phyloP scores from a whole-genome alignment of 192 early-diverging fungal genomes.

The Gaertneriomyces semiglobifer region DNA sequence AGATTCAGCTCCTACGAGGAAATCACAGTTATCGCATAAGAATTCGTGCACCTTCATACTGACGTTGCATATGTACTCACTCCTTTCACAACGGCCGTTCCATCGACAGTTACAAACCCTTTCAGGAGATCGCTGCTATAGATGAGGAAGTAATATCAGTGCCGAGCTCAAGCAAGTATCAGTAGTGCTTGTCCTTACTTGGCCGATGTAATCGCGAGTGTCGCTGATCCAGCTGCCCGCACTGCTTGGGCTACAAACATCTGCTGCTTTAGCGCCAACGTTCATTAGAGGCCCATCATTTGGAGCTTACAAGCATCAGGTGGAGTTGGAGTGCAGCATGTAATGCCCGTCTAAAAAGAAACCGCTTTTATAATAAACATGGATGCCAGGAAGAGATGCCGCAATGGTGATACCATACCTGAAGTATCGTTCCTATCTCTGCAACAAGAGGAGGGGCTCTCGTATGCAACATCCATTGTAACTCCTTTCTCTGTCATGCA shows the following conservation, averaged over 20 bases:
- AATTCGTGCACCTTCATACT: not conserved
- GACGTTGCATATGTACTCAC: conserved; percentile 7
- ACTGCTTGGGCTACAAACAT: not conserved
- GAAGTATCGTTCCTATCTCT: conserved; percentile 21
- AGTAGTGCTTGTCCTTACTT: conserved; percentile 14
- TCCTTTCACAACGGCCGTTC: conserved; percentile 32
- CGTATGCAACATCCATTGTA: conserved; percentile 26
- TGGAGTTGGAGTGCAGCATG: conserved; percentile 15
- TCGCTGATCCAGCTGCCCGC: conserved; percentile 4
- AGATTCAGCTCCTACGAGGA: conserved; percentile 33
- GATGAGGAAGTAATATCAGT: not conserved
- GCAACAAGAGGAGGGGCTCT: conserved; percentile 15
- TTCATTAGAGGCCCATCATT: not conserved
- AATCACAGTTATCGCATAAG: not conserved
- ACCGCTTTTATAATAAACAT: not conserved
- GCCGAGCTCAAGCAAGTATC: not conserved
- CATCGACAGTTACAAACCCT: conserved; percentile 38
- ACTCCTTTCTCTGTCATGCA: conserved; percentile 10
- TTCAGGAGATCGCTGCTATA: conserved; percentile 36
- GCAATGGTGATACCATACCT: conserved; percentile 8
- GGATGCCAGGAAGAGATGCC: not conserved
- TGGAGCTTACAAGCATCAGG: conserved; percentile 3
- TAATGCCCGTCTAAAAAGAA: conserved; percentile 7
- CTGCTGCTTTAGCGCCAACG: not conserved
- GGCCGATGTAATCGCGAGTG: conserved; percentile 32